Conservation (phyloP, 1,284 basidiomycete genomes). For the Rhodotorula sp. region DNA sequence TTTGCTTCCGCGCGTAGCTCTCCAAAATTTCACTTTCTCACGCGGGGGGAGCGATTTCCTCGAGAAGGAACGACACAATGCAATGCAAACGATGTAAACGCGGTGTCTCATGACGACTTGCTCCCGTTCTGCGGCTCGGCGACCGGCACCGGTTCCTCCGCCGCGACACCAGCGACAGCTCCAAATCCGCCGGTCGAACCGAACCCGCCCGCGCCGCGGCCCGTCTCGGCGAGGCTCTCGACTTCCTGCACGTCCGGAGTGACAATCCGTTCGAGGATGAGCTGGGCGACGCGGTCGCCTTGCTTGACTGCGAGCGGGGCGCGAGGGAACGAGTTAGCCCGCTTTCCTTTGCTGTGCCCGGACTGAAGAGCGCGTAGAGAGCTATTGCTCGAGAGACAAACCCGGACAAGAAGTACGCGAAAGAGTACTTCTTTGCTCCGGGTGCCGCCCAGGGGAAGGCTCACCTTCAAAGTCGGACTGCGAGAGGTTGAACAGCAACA, state of each 20-base stretch:
- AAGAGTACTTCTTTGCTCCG: background rate
- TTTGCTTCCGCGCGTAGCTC: no score
- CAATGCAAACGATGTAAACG: no score
- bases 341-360: background rate
- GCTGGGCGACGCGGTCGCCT: constrained; percentile 90
- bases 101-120: no score
- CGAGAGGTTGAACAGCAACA: constrained; percentile 91
- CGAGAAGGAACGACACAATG: no score
- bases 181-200: constrained; percentile 75
- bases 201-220: constrained; percentile 83
- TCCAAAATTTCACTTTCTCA: background rate
- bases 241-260: constrained; percentile 84
- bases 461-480: constrained; percentile 82
- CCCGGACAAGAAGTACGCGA: no score
- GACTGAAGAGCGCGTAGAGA: no score
- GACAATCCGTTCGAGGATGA: constrained; percentile 86
- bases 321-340: background rate
- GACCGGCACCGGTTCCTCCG: background rate
- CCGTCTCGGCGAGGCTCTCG: constrained; percentile 76
- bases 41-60: background rate
- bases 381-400: background rate
- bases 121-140: background rate
- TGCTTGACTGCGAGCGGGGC: constrained; percentile 64
- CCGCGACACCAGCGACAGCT: background rate
- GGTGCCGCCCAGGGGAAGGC: constrained; percentile 38